Conservation (phyloP, 805 yeast species). For the baker's yeast (Saccharomyces cerevisiae) region DNA sequence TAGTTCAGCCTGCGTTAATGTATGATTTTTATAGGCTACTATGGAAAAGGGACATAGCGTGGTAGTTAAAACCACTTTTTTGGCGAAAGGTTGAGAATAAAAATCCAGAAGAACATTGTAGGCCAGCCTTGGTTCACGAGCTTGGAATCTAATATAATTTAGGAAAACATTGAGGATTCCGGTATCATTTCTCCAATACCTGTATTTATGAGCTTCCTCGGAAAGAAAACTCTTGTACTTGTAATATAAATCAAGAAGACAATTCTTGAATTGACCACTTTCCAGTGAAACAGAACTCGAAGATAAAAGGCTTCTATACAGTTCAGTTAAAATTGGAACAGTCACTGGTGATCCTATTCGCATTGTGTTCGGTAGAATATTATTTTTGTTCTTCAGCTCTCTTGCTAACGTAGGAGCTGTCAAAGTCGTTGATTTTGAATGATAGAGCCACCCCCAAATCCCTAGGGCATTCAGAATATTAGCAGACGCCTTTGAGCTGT, state of each 20-base stretch:
- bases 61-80: constrained; percentile 8
- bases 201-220: neutral
- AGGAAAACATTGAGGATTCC: constrained; percentile 19
- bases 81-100: constrained; percentile 7
- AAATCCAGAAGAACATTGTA: constrained; percentile 20
- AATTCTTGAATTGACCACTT: constrained; percentile 9
- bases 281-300: constrained; percentile 8
- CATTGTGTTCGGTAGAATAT: constrained; percentile 9
- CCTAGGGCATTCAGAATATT: constrained; percentile 23
- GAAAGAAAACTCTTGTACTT: constrained; percentile 6
- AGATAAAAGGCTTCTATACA: constrained; percentile 18
- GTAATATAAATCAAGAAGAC: constrained; percentile 14
- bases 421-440: constrained; percentile 8
- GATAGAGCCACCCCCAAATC: constrained; percentile 22
- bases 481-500: constrained; percentile 6
- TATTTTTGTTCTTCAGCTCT: constrained; percentile 5
- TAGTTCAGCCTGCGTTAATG: constrained; percentile 14
- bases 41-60: constrained; percentile 20
- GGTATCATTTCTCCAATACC: constrained; percentile 12
- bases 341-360: constrained; percentile 8
- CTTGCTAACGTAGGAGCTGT: constrained; percentile 3
- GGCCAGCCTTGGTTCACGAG: constrained; percentile 18
- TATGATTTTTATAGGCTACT: constrained; percentile 16
- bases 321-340: constrained; percentile 15
- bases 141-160: constrained; percentile 10